Conservation (phyloP, 2,329 filamentous ascomycete genomes). For the Epichloe brachyelytri region DNA sequence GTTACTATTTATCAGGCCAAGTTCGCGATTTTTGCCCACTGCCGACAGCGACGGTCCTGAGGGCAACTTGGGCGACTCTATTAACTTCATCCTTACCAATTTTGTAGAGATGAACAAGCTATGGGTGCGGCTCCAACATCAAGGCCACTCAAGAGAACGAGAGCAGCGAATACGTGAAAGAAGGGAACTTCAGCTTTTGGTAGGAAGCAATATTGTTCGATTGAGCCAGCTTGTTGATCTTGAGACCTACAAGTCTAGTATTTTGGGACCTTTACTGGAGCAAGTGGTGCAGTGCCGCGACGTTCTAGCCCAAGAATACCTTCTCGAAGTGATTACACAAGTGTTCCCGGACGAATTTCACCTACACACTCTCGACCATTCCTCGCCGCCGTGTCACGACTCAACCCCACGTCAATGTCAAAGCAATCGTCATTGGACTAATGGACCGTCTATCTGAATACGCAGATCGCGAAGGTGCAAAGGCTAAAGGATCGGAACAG, state of each 20-base stretch:
- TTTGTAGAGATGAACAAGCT: slow-evolving; percentile 99
- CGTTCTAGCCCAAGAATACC: slow-evolving; percentile 91
- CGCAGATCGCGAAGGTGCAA: slow-evolving; percentile 74
- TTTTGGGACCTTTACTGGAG: slow-evolving; percentile 78
- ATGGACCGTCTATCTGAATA: slow-evolving; percentile 96
- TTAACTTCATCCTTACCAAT: slow-evolving; percentile 95
- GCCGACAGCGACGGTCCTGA: slow-evolving; percentile 82
- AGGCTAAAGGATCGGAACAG: slow-evolving; percentile 55
- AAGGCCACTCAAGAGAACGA: slow-evolving; percentile 88
- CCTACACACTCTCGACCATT: slow-evolving; percentile 88
- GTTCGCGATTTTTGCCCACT: slow-evolving; percentile 77
- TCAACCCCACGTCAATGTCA: slow-evolving; percentile 96
- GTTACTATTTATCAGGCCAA: slow-evolving; percentile 93
- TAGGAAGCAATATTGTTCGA: slow-evolving; percentile 91
- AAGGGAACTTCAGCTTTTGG: slow-evolving; percentile 86
- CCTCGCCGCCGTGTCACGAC: slow-evolving; percentile 77
- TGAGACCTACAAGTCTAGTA: slow-evolving; percentile 83
- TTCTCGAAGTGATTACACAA: slow-evolving; percentile 95
- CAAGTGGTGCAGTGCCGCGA: slow-evolving; percentile 97
- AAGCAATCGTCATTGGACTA: slow-evolving; percentile 91
- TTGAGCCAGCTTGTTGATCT: slow-evolving; percentile 92
- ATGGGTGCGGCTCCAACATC: slow-evolving; percentile 94
- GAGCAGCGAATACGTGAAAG: slow-evolving; percentile 89
- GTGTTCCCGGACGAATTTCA: slow-evolving; percentile 99
- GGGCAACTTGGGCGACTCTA: slow-evolving; percentile 91